Evolutionary conservation across 2,329 filamentous ascomycete species (phyloP).

Genomic region (Ascocoryne sarcoides): DNA sequence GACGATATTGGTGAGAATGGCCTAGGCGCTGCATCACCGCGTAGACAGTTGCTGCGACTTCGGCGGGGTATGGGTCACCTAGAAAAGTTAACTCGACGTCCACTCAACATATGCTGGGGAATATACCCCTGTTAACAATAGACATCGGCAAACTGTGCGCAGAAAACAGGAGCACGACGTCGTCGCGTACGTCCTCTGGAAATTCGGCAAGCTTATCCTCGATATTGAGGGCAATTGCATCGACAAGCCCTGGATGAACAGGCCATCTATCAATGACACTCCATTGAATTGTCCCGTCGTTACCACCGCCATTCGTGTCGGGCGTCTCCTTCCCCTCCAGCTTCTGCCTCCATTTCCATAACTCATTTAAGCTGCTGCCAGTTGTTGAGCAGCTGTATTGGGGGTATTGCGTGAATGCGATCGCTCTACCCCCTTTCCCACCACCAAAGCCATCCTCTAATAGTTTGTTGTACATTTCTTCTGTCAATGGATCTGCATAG

Average conservation of each 20-base stretch:
- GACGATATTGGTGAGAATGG: conserved; percentile 81
- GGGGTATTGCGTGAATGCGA: conserved; percentile 96
- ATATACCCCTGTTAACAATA: conserved; percentile 79
- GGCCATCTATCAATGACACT: conserved; percentile 98
- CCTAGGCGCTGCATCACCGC: conserved; percentile 90
- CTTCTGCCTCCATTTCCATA: conserved; percentile 93
- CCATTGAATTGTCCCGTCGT: conserved; percentile 74
- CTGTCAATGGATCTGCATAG: conserved; percentile 87
- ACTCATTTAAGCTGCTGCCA: conserved; percentile 87
- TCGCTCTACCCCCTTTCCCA: conserved; percentile 82
- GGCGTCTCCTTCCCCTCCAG: conserved; percentile 64
- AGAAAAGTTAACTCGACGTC: conserved; percentile 13
- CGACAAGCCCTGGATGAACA: conserved; percentile 78
- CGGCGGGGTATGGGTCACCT: conserved; percentile 90
- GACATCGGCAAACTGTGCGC: conserved; percentile 96
- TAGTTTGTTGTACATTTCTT: conserved; percentile 80
- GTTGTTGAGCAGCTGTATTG: conserved; percentile 98
- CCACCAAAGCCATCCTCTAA: conserved; percentile 84
- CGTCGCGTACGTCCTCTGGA: conserved; percentile 66
- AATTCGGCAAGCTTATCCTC: conserved; percentile 78
- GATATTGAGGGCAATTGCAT: conserved; percentile 89
- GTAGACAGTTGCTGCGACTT: conserved; percentile 91
- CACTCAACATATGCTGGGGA: too few relatives aligned
- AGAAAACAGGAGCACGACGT: conserved; percentile 84
- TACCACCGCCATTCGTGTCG: conserved; percentile 26